phyloP scores from a whole-genome alignment of 1,284 basidiomycete species.

The Gymnopus androsaceus region DNA sequence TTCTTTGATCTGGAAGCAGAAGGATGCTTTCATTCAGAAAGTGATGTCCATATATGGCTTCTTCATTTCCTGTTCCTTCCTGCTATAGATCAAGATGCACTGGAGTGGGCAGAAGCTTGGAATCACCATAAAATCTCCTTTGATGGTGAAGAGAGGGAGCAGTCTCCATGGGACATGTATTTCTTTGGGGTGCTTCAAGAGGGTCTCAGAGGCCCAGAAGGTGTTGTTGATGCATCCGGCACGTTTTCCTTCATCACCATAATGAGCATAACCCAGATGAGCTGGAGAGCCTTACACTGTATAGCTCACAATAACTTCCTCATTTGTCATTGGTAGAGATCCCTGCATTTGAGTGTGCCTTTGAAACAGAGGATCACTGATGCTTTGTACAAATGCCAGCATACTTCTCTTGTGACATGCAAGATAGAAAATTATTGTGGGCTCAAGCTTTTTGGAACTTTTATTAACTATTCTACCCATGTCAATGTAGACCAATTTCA shows the following conservation, averaged over 20 bases:
- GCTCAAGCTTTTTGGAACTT: too few species aligned
- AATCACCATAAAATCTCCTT: constrained; percentile 24
- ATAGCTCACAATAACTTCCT: background rate
- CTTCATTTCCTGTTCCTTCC: constrained; percentile 27
- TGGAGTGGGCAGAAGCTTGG: constrained; percentile 22
- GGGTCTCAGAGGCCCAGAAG: constrained; percentile 16
- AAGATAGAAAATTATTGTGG: too few species aligned
- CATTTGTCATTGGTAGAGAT: constrained; percentile 13
- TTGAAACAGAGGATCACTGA: constrained; percentile 8
- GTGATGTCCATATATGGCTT: constrained; percentile 26
- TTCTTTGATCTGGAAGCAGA: constrained; percentile 2
- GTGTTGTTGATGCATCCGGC: background rate
- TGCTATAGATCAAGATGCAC: constrained; percentile 23
- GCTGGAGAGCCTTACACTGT: background rate
- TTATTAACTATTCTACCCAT: too few species aligned
- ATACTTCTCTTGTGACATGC: too few species aligned
- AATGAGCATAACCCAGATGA: constrained; percentile 6
- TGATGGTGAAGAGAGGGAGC: constrained; percentile 4
- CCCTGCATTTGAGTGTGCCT: constrained; percentile 9
- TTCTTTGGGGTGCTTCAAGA: constrained; percentile 20
- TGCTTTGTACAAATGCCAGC: too few species aligned
- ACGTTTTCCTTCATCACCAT: constrained; percentile 3
- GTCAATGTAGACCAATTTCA: too few species aligned
- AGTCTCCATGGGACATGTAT: constrained; percentile 22
- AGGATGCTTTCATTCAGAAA: constrained; percentile 19